Evolutionary conservation across 2,329 filamentous ascomycete genomes (phyloP).

Genomic region (Bretziella fagacearum): DNA sequence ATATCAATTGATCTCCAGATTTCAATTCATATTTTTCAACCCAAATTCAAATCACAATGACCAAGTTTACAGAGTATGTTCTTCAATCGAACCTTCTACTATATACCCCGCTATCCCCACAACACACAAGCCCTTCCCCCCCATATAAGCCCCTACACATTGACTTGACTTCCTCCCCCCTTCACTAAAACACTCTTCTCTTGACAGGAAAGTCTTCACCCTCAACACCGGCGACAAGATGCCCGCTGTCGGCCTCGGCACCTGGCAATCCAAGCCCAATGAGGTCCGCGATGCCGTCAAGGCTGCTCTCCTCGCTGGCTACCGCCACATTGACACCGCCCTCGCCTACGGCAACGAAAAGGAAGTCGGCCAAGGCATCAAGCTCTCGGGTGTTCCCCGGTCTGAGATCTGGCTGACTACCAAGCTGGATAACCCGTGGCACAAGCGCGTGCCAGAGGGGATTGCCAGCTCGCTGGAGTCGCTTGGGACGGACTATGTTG

Average conservation of each 20-base stretch:
- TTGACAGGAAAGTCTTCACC: constrained; percentile 39
- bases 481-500: constrained; percentile 47
- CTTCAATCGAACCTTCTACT: no score
- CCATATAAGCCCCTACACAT: no score
- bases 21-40: no score
- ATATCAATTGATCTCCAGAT: no score
- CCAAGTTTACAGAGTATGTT: no score
- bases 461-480: constrained; percentile 42
- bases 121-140: no score
- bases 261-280: constrained; percentile 57
- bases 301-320: constrained; percentile 47
- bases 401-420: constrained; percentile 57
- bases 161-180: not conserved
- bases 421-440: constrained; percentile 69
- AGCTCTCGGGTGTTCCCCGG: constrained; percentile 45
- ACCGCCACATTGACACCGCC: constrained; percentile 62
- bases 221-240: constrained; percentile 67
- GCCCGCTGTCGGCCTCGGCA: constrained; percentile 58
- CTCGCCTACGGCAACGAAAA: constrained; percentile 62
- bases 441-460: constrained; percentile 49
- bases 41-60: no score
- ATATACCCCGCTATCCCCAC: no score
- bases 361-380: constrained; percentile 50
- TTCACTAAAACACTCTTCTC: no score
- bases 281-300: constrained; percentile 57